These are phyloP conservation scores for Wickerhamomyces xylosicus DNA, from an alignment of 805 yeast species.

Conservation along the genomic window DNA sequence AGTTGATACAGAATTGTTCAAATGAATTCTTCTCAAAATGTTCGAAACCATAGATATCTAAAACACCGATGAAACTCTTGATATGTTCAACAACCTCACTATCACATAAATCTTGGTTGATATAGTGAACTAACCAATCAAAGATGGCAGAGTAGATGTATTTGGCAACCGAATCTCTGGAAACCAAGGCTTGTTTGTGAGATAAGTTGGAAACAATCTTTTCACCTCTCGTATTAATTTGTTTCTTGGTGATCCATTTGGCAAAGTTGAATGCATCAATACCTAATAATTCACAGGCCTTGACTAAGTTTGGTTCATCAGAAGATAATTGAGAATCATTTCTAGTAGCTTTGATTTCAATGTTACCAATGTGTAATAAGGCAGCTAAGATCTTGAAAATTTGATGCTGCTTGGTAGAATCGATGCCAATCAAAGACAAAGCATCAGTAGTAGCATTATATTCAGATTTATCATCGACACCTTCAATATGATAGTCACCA, in stretches of 20 bases:
- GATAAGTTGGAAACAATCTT: constrained; percentile 78
- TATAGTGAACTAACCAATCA: constrained; percentile 87
- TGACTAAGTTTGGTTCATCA: constrained; percentile 77
- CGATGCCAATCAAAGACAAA: constrained; percentile 67
- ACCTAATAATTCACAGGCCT: constrained; percentile 79
- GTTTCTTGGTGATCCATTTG: constrained; percentile 89
- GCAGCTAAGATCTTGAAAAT: constrained; percentile 81
- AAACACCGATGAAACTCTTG: constrained; percentile 81
- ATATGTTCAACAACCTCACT: constrained; percentile 51
- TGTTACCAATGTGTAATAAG: constrained; percentile 85
- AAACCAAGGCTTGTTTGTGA: constrained; percentile 77
- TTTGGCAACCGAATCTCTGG: constrained; percentile 95
- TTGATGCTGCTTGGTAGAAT: constrained; percentile 42
- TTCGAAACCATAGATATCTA: constrained; percentile 96
- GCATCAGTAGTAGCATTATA: constrained; percentile 71
- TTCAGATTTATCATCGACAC: constrained; percentile 77
- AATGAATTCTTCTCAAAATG: constrained; percentile 91
- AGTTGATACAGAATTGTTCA: constrained; percentile 95
- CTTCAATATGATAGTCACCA: constrained; percentile 58
- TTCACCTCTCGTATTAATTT: constrained; percentile 85
- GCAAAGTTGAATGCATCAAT: constrained; percentile 64
- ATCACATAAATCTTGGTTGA: constrained; percentile 75
- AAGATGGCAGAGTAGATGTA: constrained; percentile 86
- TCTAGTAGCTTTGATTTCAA: constrained; percentile 75
- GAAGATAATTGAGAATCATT: constrained; percentile 71